Base-by-base conservation (phyloP, 108 stramenopile species). In the Fragilaria radians region DNA sequence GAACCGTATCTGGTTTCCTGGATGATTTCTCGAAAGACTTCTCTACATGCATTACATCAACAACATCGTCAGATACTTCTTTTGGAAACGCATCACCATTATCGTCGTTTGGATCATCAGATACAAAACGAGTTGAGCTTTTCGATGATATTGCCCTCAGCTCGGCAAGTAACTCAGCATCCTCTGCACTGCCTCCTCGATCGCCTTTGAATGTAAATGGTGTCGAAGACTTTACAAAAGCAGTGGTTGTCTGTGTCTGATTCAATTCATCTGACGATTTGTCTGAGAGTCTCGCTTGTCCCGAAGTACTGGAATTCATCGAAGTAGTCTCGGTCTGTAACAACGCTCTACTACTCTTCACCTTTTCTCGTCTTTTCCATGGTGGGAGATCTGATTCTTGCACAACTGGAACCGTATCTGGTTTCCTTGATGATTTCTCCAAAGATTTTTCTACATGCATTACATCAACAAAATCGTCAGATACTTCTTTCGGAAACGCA, bases 61-160 rank as follows among this genome's bases (percentile, higher is more conserved):
- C 36, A 42, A 42, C 36, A 42, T 42, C 36, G 11, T 11, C 36
- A 7, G 36, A 11, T 14, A 7, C 36, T 11, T n/a, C n/a, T n/a
- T n/a, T n/a, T n/a, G n/a, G n/a, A n/a, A n/a, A n/a, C n/a, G 36
- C 36, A 7, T 42, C 11, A 42, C 7, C 36, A 14, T n/a, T 25
- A 46, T 21, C 58, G n/a, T 19, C 21, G n/a, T 19, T 50, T 19
- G 49, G 14, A 19, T 14, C 49, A 55, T 47, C 54, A n/a, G 70
- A 71, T 19, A 66, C 72, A 57, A 83, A 81, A 21, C 82, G 74
- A 76, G 66, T 63, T 4, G 65, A 54, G 5, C 69, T 64, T 32
- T 79, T 74, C 28, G 63, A 69, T 24, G 86, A 89, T 50, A 89
- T 78, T 17, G 77, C 88, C 53, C 74, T 54, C 47, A 89, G 48